Conservation (phyloP, 2,329 filamentous ascomycete species). For the Alternaria metachromatica region DNA sequence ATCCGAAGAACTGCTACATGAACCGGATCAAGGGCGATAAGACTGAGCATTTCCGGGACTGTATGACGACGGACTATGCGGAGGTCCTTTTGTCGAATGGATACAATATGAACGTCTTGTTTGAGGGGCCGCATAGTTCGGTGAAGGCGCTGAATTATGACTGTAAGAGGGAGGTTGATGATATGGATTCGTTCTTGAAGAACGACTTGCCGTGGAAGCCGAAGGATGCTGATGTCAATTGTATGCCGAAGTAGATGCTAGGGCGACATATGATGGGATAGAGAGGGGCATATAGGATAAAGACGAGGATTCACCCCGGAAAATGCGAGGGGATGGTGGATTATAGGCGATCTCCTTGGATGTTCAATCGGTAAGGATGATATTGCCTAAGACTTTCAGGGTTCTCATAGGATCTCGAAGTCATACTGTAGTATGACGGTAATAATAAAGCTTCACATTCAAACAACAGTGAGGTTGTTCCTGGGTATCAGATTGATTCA, state of each 20-base stretch:
- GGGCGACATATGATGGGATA: not conserved
- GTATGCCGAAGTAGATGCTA: not conserved
- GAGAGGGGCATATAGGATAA: not conserved
- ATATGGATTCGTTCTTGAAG: not conserved
- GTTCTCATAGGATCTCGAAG: not conserved
- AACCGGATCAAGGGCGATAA: not conserved
- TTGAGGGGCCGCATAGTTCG: not conserved
- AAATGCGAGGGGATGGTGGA: too few species aligned
- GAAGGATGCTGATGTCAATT: not conserved
- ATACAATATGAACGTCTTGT: not conserved
- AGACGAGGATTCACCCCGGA: too few species aligned
- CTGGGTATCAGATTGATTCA: not conserved
- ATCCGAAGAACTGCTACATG: not conserved
- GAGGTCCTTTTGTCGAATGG: not conserved
- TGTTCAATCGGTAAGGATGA: rapidly evolving
- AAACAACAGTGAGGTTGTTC: too few species aligned
- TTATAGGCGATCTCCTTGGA: not conserved
- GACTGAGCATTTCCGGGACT: not conserved
- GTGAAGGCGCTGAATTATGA: not conserved
- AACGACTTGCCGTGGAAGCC: not conserved
- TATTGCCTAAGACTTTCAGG: not conserved
- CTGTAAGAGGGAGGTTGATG: not conserved
- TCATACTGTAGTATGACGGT: not conserved
- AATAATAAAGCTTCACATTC: not conserved
- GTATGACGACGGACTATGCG: not conserved